Percentiles rank a stretch among this genome's conserved stretches.
These are phyloP conservation scores for Fraxinus albicans DNA, from an alignment of 305 asterid genomes.

Conservation along the genomic window DNA sequence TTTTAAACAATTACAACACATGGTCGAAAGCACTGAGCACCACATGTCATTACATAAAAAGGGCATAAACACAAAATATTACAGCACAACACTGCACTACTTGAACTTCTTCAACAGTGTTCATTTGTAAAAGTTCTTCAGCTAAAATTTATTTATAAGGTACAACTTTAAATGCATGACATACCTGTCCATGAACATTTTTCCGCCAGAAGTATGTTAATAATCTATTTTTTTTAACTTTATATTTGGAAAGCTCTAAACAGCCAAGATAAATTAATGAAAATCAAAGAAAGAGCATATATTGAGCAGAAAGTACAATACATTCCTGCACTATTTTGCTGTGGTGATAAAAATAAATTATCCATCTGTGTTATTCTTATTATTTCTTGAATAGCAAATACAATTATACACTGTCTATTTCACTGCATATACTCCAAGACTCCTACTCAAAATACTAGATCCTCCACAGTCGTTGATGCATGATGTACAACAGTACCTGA, in stretches of 20 bases:
- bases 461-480: not conserved
- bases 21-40: not conserved
- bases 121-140: not conserved
- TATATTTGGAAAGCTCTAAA: not conserved
- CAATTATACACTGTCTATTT: not conserved
- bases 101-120: not conserved
- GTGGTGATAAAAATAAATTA: not conserved
- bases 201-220: not conserved
- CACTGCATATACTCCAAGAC: not conserved
- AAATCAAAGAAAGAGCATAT: not conserved
- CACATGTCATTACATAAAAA: not conserved
- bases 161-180: not conserved
- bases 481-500: constrained; percentile 47
- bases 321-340: not conserved
- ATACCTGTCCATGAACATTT: not conserved
- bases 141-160: not conserved
- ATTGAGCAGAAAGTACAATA: not conserved
- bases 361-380: not conserved
- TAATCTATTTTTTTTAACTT: not conserved
- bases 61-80: not conserved
- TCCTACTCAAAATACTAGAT: not conserved
- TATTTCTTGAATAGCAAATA: not conserved
- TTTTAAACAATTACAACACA: not conserved
- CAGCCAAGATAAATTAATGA: not conserved
- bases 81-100: not conserved